Percentiles rank a stretch among this genome's conserved stretches.
These are phyloP conservation scores for Rhizophora mangle DNA, from an alignment of 345 rosid genomes.

Conservation along the genomic window DNA sequence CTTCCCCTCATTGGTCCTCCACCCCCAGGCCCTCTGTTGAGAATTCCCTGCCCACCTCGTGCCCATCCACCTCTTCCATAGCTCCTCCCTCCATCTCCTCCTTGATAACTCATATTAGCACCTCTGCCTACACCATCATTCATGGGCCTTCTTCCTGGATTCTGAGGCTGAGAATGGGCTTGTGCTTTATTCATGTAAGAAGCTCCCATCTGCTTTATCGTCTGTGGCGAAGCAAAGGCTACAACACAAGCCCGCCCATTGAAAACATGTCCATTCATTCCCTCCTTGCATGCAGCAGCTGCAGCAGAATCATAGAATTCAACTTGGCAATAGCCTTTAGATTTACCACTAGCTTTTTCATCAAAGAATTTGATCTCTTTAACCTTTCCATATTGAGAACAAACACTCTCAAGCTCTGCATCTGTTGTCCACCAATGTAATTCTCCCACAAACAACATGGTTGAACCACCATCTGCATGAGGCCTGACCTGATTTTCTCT, in stretches of 20 bases:
- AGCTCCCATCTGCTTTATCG: conserved; percentile 61
- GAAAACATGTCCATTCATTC: conserved; percentile 67
- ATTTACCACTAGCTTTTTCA: conserved; percentile 87
- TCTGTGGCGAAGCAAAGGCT: conserved; percentile 67
- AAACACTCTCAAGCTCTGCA: conserved; percentile 66
- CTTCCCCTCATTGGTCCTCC: conserved; percentile 74
- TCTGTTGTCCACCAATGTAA: conserved; percentile 96
- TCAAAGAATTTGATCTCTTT: conserved; percentile 85
- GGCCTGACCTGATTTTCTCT: conserved; percentile 47
- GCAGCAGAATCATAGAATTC: conserved; percentile 70
- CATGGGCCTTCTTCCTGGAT: conserved; percentile 56
- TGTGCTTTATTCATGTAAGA: conserved; percentile 7
- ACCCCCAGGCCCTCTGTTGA: conserved; percentile 44
- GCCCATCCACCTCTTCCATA: conserved; percentile 73
- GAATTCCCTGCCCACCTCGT: conserved; percentile 43
- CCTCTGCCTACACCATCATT: conserved; percentile 46
- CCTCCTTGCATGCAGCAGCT: conserved; percentile 70
- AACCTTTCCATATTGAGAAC: conserved; percentile 62
- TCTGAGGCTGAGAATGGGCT: conserved; percentile 56
- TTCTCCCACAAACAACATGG: conserved; percentile 74
- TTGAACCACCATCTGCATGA: conserved; percentile 14
- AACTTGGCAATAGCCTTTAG: conserved; percentile 84
- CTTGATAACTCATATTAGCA: conserved; percentile 54
- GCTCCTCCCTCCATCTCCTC: conserved; percentile 59
- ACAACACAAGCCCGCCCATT: conserved; percentile 81